These are phyloP conservation scores for Linnemannia schmuckeri DNA, from an alignment of 192 early-diverging fungal species.

Conservation along the genomic window DNA sequence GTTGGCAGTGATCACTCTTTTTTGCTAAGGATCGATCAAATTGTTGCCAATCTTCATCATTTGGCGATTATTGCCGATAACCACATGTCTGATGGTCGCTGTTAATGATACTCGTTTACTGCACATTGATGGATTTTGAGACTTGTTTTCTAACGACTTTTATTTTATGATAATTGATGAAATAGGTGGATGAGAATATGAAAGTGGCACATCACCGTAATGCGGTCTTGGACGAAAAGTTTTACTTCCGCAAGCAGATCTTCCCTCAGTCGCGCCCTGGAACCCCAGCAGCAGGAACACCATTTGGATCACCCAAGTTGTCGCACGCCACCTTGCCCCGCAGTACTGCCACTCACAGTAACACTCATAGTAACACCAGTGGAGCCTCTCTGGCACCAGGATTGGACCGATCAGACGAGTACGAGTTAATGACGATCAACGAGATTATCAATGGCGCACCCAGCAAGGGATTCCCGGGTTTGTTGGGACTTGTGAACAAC, in stretches of 20 bases:
- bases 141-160: too few species aligned
- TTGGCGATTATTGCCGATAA: too few species aligned
- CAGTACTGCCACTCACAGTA: neutral
- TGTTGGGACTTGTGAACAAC: conserved; percentile 85
- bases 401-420: conserved; percentile 61
- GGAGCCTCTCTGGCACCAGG: conserved; percentile 12
- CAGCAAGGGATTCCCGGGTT: conserved; percentile 78
- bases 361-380: neutral
- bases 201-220: conserved; percentile 84
- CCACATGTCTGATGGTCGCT: neutral
- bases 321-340: conserved; percentile 35
- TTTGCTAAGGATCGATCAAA: too few species aligned
- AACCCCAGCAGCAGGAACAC: conserved; percentile 45
- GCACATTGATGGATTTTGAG: too few species aligned
- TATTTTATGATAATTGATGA: neutral
- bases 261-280: conserved; percentile 66
- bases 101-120: too few species aligned
- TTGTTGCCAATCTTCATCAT: too few species aligned
- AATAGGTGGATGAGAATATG: conserved; percentile 95
- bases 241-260: conserved; percentile 91
- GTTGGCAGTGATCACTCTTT: too few species aligned
- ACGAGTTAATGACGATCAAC: conserved; percentile 85
- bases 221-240: conserved; percentile 85
- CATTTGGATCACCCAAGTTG: conserved; percentile 41
- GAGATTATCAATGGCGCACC: conserved; percentile 93